Evolutionary conservation across 2,329 filamentous ascomycete species (phyloP), one percentile per base, ranked within the genome.

Genomic region (Sclerotinia spermophila): DNA sequence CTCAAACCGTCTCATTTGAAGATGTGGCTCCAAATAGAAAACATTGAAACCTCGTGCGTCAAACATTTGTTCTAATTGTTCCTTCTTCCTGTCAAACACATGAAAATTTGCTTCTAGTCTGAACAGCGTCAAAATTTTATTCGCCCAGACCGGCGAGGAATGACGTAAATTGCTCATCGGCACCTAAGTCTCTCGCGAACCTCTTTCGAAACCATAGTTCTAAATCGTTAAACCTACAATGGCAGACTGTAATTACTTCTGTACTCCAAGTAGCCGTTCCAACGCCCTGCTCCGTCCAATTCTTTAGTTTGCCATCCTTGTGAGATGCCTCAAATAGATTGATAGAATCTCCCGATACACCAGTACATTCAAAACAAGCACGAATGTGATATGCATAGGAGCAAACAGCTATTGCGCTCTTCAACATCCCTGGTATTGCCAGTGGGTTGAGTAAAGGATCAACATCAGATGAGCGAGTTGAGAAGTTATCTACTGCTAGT

Each of bases 221-320:
- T 30, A 51, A 30, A 3, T 56, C 11, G 11, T 44, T 51, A 35
- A 68, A 68, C 27, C 30, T 51, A 61, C 66, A 68, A 6, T 68
- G 55, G n/a, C 55, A 68, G 1, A 61, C 56, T 15, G 55, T 42
- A 61, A 61, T 68, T 17, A 24, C 42, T 27, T 68, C 55, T 13
- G 15, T 35, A 15, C 66, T 55, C 66, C 66, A 68, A 11, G 15
- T 33, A 21, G 66, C 42, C 30, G 44, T 61, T 24, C 53, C 66
- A 38, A 68, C n/a, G 35, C 66, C 53, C 13, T 59, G 53, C 30
- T 68, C 66, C 40, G n/a, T 60, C 66, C 66, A 68, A 27, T 6
- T 6, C 3, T n/a, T 38, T 19, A 45, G 15, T 8, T 30, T 33
- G 8, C 27, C 19, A 35, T 55, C 45, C 48, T 68, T 55, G n/a